Evolutionary conservation across 768 basidiomycete species (phyloP), one percentile per base, ranked within the genome.

Genomic region (Psilocybe subaeruginosa): DNA sequence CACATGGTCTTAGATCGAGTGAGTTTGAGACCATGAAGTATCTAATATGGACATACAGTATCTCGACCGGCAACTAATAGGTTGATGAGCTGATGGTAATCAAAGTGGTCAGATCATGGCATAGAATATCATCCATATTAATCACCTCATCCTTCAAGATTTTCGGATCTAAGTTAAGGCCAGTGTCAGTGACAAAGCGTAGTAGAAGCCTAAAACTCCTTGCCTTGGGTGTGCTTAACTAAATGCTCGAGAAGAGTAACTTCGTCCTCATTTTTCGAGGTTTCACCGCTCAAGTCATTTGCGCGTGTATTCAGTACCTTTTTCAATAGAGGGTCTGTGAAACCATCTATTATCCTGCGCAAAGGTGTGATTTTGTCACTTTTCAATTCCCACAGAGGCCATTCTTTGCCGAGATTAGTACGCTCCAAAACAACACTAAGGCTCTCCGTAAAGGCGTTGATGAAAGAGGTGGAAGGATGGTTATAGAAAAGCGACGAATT

Each of bases 51-150:
- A 47, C 73, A 17, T 55, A 80, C 80, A 1, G 85, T 87, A 59
- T 87, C 86, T 29, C 84, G 76, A 11, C 82, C 84, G 9, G 85
- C 84, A 31, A 86, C 74, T 11, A 84, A 68, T 54, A 86, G 81
- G 61, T 85, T 85, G 14, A 85, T 64, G 3, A 71, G 67, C 64
- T 64, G 31, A 17, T 56, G 45, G 30, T 6, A 29, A 8, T 19
- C 23, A 19, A 31, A 23, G n/a, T 47, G 27, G 23, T 5, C 43
- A 23, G 17, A 30, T 31, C 33, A 31, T 23, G 23, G 16, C 9
- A n/a, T 14, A 39, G 14, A 39, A 39, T 8, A 39, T 14, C 8
- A 14, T 14, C 14, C 27, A n/a, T 46, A 50, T 16, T 30, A 39
- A 48, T 19, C 17, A 70, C 67, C 54, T 74, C 72, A 60, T 85